Evolutionary conservation across 306 rosid species (phyloP).

Genomic region (Inga laurina): DNA sequence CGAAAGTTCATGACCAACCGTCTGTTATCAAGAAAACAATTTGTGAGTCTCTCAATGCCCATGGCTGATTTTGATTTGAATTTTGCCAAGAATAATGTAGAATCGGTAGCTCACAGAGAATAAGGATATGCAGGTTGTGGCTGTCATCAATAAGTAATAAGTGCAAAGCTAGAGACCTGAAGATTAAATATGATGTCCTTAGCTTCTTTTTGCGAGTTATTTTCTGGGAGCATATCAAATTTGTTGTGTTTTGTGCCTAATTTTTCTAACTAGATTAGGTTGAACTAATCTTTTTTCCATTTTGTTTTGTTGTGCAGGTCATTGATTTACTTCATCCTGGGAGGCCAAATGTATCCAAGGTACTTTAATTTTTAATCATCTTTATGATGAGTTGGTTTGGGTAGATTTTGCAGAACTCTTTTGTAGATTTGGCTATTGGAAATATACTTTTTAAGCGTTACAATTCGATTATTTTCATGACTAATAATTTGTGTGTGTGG

Average conservation of each 20-base stretch:
- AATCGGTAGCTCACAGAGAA: not conserved
- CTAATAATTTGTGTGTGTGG: not conserved
- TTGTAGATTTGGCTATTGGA: not conserved
- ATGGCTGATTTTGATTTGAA: not conserved
- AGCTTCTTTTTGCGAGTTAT: not conserved
- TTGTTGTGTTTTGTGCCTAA: not conserved
- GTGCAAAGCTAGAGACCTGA: not conserved
- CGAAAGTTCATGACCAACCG: constrained; percentile 92
- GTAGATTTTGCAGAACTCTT: not conserved
- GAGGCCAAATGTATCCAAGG: constrained; percentile 92
- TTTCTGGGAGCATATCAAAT: not conserved
- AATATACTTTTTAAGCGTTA: not conserved
- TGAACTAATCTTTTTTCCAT: not conserved
- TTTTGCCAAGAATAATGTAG: not conserved
- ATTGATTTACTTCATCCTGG: constrained; percentile 95
- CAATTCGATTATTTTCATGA: not conserved
- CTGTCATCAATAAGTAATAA: too few relatives aligned
- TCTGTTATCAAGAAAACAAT: constrained; percentile 89
- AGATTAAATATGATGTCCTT: not conserved
- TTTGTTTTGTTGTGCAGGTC: constrained; percentile 42
- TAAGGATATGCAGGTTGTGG: not conserved
- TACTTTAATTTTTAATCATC: not conserved
- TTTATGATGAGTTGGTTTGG: not conserved
- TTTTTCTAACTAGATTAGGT: not conserved
- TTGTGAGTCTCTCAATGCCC: constrained; percentile 49